phyloP scores from a whole-genome alignment of 768 basidiomycete genomes.

The Tremella yokohamensis region DNA sequence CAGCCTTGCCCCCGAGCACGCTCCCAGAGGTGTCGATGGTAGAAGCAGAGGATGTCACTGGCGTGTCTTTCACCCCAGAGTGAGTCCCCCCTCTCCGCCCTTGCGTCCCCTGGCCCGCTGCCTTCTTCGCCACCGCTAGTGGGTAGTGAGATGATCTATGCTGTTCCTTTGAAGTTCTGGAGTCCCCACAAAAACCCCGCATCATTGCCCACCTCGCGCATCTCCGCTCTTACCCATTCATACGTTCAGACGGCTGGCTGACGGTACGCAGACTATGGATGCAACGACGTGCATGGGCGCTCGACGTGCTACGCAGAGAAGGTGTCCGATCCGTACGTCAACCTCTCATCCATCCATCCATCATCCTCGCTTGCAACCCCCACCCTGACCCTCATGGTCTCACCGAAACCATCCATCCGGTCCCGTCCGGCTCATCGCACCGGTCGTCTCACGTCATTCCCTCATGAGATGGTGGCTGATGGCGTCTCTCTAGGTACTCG shows the following conservation, averaged over 20 bases:
- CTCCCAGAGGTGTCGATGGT: slow-evolving; percentile 46
- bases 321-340: slow-evolving; percentile 39
- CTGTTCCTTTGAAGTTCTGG: no score
- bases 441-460: not conserved
- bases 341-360: not conserved
- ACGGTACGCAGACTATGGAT: slow-evolving; percentile 32
- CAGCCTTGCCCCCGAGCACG: slow-evolving; percentile 23
- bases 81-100: slow-evolving; percentile 16
- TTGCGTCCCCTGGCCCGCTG: not conserved
- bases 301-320: slow-evolving; percentile 44
- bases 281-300: slow-evolving; percentile 48
- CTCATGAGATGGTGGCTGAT: not conserved
- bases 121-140: slow-evolving; percentile 2
- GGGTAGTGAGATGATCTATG: not conserved
- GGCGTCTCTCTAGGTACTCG: slow-evolving; percentile 39
- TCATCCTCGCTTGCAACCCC: not conserved
- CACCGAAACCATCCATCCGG: not conserved
- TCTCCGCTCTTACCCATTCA: no score
- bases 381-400: not conserved
- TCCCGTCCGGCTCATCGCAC: not conserved
- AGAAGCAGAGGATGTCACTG: slow-evolving; percentile 43
- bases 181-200: no score
- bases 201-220: no score
- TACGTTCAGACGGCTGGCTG: not conserved
- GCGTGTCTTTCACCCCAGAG: slow-evolving; percentile 47